Percentiles rank a stretch among this genome's conserved stretches.
Conservation (phyloP, 495 filamentous ascomycete genomes). For the Sphaerosporella brunnea region DNA sequence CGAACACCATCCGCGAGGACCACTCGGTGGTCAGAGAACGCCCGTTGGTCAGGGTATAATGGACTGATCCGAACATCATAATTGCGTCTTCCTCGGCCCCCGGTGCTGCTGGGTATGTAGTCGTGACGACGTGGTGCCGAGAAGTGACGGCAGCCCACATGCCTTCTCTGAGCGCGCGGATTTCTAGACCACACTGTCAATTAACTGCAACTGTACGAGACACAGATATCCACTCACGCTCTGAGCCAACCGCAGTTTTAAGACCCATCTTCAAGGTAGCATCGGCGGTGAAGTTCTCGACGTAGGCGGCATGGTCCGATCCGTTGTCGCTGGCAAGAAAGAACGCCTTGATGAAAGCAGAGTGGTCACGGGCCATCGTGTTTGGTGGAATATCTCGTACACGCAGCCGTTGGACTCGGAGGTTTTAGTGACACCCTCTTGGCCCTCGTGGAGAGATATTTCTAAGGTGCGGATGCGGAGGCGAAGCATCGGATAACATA, state of each 20-base stretch:
- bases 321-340: not conserved
- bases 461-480: no score
- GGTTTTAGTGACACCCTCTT: no score
- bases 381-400: no score
- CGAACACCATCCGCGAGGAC: slow-evolving; percentile 6
- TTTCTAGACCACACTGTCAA: no score
- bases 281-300: slow-evolving; percentile 1
- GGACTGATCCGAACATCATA: slow-evolving; percentile 4
- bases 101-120: not conserved
- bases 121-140: slow-evolving; percentile 4
- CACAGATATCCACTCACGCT: not conserved
- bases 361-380: slow-evolving; percentile 5
- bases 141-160: slow-evolving; percentile 6
- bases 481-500: no score
- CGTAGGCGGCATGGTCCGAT: not conserved
- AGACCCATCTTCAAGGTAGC: slow-evolving; percentile 7
- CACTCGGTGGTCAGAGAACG: not conserved
- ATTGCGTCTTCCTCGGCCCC: not conserved
- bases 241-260: not conserved
- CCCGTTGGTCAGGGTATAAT: slow-evolving; percentile 6
- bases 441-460: no score
- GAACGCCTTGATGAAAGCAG: slow-evolving; percentile 4
- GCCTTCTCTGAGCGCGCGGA: not conserved
- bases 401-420: no score
- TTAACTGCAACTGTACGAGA: no score